Evolutionary conservation across 768 basidiomycete genomes (phyloP).

Genomic region (Tricholoma flavovirens): DNA sequence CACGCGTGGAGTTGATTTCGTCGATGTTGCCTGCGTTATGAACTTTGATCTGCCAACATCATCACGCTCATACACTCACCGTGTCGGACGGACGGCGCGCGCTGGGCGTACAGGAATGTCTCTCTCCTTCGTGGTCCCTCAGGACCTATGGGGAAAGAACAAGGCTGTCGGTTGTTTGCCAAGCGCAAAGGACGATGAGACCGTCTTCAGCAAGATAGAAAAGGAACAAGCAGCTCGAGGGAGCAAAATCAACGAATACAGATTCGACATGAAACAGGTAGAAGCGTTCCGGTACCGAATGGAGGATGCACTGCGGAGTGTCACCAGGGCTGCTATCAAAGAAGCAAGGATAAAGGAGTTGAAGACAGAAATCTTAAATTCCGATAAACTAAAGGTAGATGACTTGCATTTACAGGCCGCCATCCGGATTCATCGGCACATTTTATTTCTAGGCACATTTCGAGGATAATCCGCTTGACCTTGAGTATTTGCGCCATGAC

Average conservation of each 20-base stretch:
- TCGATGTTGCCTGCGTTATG: conserved; percentile 94
- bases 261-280: conserved; percentile 93
- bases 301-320: conserved; percentile 90
- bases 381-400: conserved; percentile 91
- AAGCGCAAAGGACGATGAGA: conserved; percentile 71
- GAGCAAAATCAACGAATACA: conserved; percentile 77
- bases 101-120: conserved; percentile 92
- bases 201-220: conserved; percentile 71
- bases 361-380: conserved; percentile 89
- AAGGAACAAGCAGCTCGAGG: conserved; percentile 60
- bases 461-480: conserved; percentile 91
- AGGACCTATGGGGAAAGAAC: conserved; percentile 63
- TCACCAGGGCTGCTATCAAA: conserved; percentile 78
- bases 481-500: conserved; percentile 91
- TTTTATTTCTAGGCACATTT: conserved; percentile 74
- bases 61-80: conserved; percentile 86
- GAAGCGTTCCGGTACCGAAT: conserved; percentile 97
- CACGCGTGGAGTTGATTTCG: conserved; percentile 93
- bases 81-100: conserved; percentile 94
- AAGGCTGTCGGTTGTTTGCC: conserved; percentile 65
- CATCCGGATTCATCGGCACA: neutral
- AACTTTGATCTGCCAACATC: conserved; percentile 97
- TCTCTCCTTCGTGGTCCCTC: conserved; percentile 80
- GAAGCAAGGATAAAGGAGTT: conserved; percentile 94
- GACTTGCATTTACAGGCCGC: neutral